Conservation (phyloP, 257 asterid species). For the Salvia hispanica region DNA sequence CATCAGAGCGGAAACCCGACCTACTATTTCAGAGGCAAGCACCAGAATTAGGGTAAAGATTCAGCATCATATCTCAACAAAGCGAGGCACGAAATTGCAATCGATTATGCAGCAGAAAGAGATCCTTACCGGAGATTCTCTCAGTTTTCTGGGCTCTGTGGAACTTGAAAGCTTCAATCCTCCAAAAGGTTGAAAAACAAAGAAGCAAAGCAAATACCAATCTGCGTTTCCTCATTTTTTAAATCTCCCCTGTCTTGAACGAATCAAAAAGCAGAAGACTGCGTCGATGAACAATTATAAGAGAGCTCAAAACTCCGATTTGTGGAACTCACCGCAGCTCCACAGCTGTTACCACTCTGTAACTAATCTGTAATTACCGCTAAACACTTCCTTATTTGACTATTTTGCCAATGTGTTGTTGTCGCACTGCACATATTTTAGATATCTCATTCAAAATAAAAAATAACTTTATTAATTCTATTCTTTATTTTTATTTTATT, state of each 20-base stretch:
- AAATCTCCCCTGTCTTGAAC: slow-evolving; percentile 13
- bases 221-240: slow-evolving; percentile 35
- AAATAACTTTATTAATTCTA: no score
- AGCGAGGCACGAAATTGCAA: background rate
- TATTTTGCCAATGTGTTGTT: no score
- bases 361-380: no score
- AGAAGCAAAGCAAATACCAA: slow-evolving; percentile 33
- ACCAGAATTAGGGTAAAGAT: background rate
- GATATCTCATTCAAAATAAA: no score
- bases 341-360: no score
- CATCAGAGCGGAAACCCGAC: background rate
- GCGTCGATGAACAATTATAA: background rate
- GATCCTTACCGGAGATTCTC: slow-evolving; percentile 47
- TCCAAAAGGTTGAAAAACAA: slow-evolving; percentile 24
- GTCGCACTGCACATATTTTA: no score
- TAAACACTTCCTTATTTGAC: no score
- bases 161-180: slow-evolving; percentile 40
- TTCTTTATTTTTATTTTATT: no score
- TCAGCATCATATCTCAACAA: slow-evolving; percentile 1
- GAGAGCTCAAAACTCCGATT: no score
- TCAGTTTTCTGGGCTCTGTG: slow-evolving; percentile 44
- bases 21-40: slow-evolving; percentile 15
- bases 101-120: background rate
- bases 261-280: slow-evolving; percentile 22
- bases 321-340: no score